Conservation (phyloP, 2,329 filamentous ascomycete species). For the Cytospora schulzeri region DNA sequence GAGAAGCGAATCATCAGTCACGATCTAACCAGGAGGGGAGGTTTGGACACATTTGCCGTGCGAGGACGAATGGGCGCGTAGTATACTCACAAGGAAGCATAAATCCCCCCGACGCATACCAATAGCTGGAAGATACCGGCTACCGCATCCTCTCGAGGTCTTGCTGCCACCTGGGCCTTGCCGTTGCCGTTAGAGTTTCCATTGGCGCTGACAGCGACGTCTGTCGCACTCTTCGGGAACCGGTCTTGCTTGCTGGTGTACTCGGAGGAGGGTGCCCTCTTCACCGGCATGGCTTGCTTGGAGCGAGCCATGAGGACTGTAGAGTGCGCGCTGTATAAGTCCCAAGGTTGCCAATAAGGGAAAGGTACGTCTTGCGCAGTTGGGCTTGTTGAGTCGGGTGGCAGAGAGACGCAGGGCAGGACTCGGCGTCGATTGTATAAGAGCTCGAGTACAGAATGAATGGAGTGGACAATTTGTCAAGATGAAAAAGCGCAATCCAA, state of each 20-base stretch:
- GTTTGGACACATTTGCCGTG: too few relatives aligned
- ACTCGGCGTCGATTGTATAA: constrained; percentile 16
- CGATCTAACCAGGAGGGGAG: too few relatives aligned
- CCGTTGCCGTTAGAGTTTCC: constrained; percentile 34
- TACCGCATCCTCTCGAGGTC: constrained; percentile 11
- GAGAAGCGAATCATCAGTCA: constrained; percentile 13
- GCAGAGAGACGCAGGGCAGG: background rate
- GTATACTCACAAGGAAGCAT: constrained; percentile 82
- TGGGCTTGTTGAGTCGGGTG: background rate
- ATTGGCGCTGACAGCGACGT: constrained; percentile 38
- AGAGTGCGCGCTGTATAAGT: background rate
- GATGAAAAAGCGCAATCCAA: background rate
- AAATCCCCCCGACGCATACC: constrained; percentile 91
- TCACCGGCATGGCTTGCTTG: constrained; percentile 67
- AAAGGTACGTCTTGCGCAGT: constrained; percentile 2
- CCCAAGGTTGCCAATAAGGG: background rate
- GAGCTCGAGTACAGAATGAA: constrained; percentile 6
- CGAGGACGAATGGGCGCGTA: background rate
- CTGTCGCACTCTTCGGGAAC: constrained; percentile 37
- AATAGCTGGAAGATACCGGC: constrained; percentile 74
- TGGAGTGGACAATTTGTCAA: background rate
- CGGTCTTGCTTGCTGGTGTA: constrained; percentile 56
- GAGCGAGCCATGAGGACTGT: constrained; percentile 64
- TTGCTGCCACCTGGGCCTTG: constrained; percentile 28
- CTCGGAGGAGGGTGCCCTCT: constrained; percentile 68